phyloP scores from a whole-genome alignment of 345 rosid species.

The Microthlaspi erraticum region DNA sequence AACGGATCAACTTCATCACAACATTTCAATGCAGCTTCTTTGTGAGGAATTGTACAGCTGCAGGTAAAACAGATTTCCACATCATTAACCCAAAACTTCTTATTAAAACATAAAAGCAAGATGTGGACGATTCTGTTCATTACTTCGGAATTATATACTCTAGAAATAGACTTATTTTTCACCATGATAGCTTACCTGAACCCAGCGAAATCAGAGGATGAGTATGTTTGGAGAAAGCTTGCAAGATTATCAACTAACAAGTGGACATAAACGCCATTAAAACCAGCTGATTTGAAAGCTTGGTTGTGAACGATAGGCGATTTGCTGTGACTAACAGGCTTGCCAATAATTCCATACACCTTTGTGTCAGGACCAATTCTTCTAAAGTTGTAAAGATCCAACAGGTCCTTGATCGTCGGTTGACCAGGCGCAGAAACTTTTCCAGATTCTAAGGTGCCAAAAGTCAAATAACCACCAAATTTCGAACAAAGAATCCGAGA shows the following conservation, averaged over 20 bases:
- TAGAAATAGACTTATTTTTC: not conserved
- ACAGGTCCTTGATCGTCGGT: conserved; percentile 76
- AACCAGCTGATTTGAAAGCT: conserved; percentile 84
- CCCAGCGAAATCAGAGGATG: conserved; percentile 86
- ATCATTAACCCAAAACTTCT: conserved; percentile 19
- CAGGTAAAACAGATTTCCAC: conserved; percentile 35
- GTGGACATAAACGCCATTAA: conserved; percentile 77
- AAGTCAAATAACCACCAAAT: conserved; percentile 90
- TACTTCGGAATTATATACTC: not conserved
- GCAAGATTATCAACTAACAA: conserved; percentile 80
- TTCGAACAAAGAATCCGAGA: conserved; percentile 90
- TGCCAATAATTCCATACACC: conserved; percentile 89
- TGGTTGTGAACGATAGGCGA: conserved; percentile 84
- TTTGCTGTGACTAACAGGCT: conserved; percentile 95
- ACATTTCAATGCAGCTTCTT: conserved; percentile 81
- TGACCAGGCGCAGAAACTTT: conserved; percentile 92
- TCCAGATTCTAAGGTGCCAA: conserved; percentile 84
- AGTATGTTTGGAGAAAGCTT: conserved; percentile 73
- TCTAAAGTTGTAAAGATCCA: conserved; percentile 84
- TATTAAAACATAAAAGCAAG: not conserved
- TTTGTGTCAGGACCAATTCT: conserved; percentile 83
- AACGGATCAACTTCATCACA: conserved; percentile 89
- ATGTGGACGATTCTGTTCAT: not conserved
- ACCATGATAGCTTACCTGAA: conserved; percentile 64
- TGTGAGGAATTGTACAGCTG: conserved; percentile 95